Conservation (phyloP, 2,329 filamentous ascomycete species). For the Karstenula rhodostoma region DNA sequence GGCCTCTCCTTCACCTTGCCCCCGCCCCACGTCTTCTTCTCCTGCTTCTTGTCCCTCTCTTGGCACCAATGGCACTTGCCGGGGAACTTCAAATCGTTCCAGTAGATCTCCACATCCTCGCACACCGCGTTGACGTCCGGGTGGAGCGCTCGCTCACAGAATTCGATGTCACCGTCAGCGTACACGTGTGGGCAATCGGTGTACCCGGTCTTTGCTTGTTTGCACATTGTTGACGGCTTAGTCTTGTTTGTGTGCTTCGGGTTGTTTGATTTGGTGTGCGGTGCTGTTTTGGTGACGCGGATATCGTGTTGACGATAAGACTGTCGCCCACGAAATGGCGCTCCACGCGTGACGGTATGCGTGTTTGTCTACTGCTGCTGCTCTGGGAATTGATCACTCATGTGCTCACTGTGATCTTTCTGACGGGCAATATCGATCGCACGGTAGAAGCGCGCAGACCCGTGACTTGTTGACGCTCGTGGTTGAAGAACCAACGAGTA, state of each 20-base stretch:
- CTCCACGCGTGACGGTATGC: not conserved
- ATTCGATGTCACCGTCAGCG: conserved; percentile 4
- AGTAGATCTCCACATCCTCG: not conserved
- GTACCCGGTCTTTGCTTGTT: conserved; percentile 5
- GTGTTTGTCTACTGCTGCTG: not conserved
- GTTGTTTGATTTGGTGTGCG: not conserved
- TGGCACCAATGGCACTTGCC: conserved; percentile 2
- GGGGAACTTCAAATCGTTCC: not conserved
- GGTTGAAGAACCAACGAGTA: not conserved
- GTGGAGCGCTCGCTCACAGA: not conserved
- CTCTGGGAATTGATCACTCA: not conserved
- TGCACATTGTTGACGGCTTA: not conserved
- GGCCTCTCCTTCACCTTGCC: not conserved
- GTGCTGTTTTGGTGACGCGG: not conserved
- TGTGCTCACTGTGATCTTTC: not conserved
- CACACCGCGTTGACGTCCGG: not conserved
- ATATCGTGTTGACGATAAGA: not conserved
- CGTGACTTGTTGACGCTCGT: not conserved
- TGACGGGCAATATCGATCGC: not conserved
- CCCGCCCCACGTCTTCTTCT: not conserved
- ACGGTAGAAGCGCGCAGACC: not conserved
- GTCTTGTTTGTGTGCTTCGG: not conserved
- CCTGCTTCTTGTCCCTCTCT: not conserved
- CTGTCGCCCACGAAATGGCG: not conserved
- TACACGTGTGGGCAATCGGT: conserved; percentile 6